These are phyloP conservation scores for Schizothecium vesticola DNA, from an alignment of 495 filamentous ascomycete species.

Conservation along the genomic window DNA sequence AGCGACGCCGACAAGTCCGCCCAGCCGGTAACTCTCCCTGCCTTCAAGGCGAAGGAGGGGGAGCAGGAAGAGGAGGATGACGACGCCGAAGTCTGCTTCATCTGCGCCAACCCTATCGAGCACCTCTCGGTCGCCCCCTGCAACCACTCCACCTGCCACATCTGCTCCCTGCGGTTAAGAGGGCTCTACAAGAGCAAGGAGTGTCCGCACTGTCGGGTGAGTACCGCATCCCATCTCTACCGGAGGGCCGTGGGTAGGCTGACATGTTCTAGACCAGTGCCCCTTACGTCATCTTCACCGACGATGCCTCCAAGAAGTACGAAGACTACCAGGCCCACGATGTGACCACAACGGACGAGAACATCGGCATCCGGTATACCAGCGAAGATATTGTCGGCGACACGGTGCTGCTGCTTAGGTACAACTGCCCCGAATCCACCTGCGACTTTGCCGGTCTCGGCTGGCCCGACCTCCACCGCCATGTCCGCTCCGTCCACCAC, in stretches of 20 bases:
- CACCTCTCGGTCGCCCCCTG: conserved; percentile 86
- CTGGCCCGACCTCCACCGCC: conserved; percentile 90
- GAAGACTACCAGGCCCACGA: conserved; percentile 72
- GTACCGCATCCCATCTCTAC: conserved; percentile 23
- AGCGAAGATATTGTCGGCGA: conserved; percentile 82
- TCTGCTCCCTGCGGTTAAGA: conserved; percentile 81
- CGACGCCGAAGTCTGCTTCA: conserved; percentile 82
- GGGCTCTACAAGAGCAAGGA: conserved; percentile 93
- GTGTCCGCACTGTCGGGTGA: conserved; percentile 88
- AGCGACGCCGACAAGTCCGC: background rate
- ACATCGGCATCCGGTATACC: conserved; percentile 86
- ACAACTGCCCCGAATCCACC: conserved; percentile 82
- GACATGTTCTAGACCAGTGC: conserved; percentile 57
- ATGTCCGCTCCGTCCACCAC: conserved; percentile 75
- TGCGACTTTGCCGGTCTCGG: conserved; percentile 88
- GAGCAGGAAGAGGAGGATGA: conserved; percentile 40
- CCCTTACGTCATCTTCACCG: conserved; percentile 84
- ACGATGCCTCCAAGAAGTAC: conserved; percentile 70
- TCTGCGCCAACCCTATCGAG: conserved; percentile 81
- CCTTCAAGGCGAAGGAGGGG: conserved; percentile 22
- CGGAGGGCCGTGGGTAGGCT: conserved; percentile 7
- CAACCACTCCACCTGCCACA: conserved; percentile 93
- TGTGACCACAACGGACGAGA: conserved; percentile 68
- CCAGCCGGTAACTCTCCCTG: background rate
- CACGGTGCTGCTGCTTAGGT: conserved; percentile 78